Evolutionary conservation across 306 rosid species (phyloP).

Genomic region (Begonia loranthoides): DNA sequence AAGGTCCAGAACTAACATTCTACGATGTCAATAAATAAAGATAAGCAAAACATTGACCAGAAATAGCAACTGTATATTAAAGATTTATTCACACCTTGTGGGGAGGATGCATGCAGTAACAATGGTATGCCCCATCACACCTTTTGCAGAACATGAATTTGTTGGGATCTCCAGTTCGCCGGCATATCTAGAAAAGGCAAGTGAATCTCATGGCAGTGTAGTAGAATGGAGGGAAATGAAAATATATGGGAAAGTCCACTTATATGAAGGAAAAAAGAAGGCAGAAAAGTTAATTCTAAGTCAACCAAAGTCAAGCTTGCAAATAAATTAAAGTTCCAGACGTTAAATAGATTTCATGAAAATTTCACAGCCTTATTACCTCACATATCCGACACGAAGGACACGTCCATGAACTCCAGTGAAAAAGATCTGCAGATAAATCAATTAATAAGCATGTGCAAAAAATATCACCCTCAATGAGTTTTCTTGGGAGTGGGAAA

Average conservation of each 20-base stretch:
- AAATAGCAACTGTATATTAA: constrained; percentile 11
- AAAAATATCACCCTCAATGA: background rate
- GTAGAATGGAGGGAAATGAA: no score
- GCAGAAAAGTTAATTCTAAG: no score
- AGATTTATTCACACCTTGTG: constrained; percentile 57
- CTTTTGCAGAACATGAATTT: constrained; percentile 98
- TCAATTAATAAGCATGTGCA: constrained; percentile 1
- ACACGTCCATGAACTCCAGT: constrained; percentile 60
- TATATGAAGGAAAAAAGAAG: no score
- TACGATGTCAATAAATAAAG: constrained; percentile 30
- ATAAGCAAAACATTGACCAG: constrained; percentile 12
- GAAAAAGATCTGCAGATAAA: constrained; percentile 36
- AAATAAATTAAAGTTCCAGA: background rate
- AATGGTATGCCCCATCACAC: constrained; percentile 96
- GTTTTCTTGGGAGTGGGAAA: background rate
- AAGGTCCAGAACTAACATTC: constrained; percentile 89
- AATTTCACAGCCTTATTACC: constrained; percentile 18
- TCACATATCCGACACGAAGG: constrained; percentile 51
- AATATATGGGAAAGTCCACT: no score
- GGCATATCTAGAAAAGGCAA: constrained; percentile 43
- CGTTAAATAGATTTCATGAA: background rate
- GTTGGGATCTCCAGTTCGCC: constrained; percentile 91
- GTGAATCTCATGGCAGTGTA: background rate
- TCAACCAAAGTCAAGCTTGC: background rate
- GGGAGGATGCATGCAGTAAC: constrained; percentile 94